Evolutionary conservation across 2,329 filamentous ascomycete species (phyloP), one percentile per base, ranked within the genome.

Genomic region (Diaporthe nobilis): DNA sequence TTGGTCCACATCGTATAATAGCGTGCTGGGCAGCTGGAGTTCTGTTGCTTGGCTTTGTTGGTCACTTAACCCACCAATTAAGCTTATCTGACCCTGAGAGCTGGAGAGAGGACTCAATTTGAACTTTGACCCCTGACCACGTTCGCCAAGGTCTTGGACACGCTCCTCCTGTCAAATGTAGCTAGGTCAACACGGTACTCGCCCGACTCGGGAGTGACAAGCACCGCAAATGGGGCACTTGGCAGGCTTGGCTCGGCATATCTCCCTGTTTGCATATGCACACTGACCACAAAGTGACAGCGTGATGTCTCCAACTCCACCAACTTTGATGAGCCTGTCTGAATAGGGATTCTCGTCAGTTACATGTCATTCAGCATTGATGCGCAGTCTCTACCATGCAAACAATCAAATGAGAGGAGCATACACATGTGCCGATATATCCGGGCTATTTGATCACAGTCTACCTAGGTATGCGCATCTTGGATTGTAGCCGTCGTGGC

Each of bases 201-300:
- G 28, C 15, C 31, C 28, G 44, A 37, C 20, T 68, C 20, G 31
- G 31, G 13, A 3, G 22, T 37, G 44, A 37, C 28, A 68, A 37
- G 63, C 28, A 68, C 31, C 13, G 2, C 5, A 68, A 37, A 68
- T 25, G 20, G 20, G 61, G 3, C 28, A 25, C 63, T 51, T 51
- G 63, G 63, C 63, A 68, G 31, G 44, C 63, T 68, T 68, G 63
- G 63, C 63, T 51, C 47, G 44, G 44, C 47, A 68, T 39, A 37
- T 67, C 63, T 51, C 63, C 63, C 20, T 51, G 22, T 17, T 25
- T 28, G 44, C 63, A 39, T 15, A 51, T 51, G 63, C 44, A 51
- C 20, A 39, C 44, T 31, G 31, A 25, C 63, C 31, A 44, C 31
- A 53, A 22, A 37, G 28, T 39, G 15, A 68, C 31, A 12, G 44